Percentiles rank a stretch among this genome's conserved stretches.
Conservation (phyloP, 768 basidiomycete genomes). For the Porpolomopsis calyptriformis region DNA sequence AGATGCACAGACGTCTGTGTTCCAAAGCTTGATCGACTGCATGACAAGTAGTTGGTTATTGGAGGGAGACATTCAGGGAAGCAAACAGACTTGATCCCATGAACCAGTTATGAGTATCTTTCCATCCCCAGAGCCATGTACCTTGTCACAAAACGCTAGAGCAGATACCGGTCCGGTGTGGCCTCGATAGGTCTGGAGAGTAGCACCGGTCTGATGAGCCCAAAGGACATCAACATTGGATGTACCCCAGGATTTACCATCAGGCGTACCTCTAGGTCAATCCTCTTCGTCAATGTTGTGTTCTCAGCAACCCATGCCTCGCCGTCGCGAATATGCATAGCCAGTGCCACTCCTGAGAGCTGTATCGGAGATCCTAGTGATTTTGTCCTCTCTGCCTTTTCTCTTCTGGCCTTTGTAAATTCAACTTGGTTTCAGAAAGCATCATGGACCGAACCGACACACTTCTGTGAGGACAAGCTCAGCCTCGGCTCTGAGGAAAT, state of each 20-base stretch:
- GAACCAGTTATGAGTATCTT: conserved; percentile 76
- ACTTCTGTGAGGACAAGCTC: conserved; percentile 56
- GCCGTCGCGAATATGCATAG: conserved; percentile 51
- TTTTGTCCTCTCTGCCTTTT: conserved; percentile 64
- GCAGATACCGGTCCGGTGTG: conserved; percentile 86
- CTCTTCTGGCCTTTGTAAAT: conserved; percentile 46
- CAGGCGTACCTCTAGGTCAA: conserved; percentile 61
- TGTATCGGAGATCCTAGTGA: conserved; percentile 70
- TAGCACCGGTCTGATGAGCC: conserved; percentile 62
- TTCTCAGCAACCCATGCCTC: conserved; percentile 86
- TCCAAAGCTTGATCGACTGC: conserved; percentile 84
- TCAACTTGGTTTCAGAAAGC: conserved; percentile 9
- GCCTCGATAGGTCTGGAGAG: conserved; percentile 63
- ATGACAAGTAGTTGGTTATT: conserved; percentile 9
- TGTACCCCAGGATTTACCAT: background rate
- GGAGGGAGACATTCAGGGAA: background rate
- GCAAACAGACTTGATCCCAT: conserved; percentile 68
- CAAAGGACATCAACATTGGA: background rate
- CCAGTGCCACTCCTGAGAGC: conserved; percentile 65
- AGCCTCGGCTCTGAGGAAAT: conserved; percentile 65
- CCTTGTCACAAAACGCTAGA: conserved; percentile 53
- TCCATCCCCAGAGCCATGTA: conserved; percentile 27
- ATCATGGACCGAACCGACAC: conserved; percentile 17
- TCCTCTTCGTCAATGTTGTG: conserved; percentile 57
- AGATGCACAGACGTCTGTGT: conserved; percentile 46